These are phyloP conservation scores for Pelargonium cotyledonis DNA, from an alignment of 441 rosid genomes.

Conservation along the genomic window DNA sequence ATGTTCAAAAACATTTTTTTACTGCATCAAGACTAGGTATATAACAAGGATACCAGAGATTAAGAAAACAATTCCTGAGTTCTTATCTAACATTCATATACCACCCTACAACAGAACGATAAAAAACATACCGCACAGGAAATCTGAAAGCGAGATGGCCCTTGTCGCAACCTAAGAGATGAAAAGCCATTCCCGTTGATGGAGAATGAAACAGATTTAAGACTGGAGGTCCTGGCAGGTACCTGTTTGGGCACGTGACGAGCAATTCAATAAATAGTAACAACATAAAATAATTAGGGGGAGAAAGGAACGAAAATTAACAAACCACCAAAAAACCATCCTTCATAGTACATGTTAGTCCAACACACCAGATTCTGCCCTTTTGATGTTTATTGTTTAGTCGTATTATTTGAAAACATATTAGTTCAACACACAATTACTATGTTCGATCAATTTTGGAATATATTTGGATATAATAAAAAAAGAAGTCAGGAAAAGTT, in stretches of 20 bases:
- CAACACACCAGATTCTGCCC: too few relatives aligned
- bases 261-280: not conserved
- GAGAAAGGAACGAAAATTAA: not conserved
- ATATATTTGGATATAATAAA: not conserved
- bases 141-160: conserved; percentile 29
- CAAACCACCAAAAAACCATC: too few relatives aligned
- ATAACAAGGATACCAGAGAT: too few relatives aligned
- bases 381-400: too few relatives aligned
- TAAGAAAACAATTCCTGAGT: too few relatives aligned
- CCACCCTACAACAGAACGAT: not conserved
- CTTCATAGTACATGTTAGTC: too few relatives aligned
- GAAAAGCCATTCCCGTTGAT: conserved; percentile 23
- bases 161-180: conserved; percentile 30
- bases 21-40: too few relatives aligned
- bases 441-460: too few relatives aligned
- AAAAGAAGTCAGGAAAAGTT: not conserved
- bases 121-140: conserved; percentile 41
- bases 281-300: conserved; percentile 6
- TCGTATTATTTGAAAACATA: too few relatives aligned
- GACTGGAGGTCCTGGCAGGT: conserved; percentile 26
- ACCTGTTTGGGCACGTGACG: conserved; percentile 26
- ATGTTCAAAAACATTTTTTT: too few relatives aligned
- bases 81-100: too few relatives aligned
- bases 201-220: conserved; percentile 36
- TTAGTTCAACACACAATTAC: too few relatives aligned